phyloP scores from a whole-genome alignment of 495 filamentous ascomycete genomes.

The Podospora anserina region DNA sequence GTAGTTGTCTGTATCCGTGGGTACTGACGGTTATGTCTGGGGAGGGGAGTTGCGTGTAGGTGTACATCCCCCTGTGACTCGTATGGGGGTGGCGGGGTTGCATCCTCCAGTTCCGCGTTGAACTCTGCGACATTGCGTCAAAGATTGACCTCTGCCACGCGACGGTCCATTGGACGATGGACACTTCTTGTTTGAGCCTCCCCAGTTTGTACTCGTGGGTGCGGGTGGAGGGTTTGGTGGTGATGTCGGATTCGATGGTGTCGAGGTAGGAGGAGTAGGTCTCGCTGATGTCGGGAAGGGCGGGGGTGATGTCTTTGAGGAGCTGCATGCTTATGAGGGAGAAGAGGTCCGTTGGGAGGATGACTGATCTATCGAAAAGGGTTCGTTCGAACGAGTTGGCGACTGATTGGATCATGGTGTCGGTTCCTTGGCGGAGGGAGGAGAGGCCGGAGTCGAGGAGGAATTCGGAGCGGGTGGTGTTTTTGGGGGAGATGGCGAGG shows the following conservation, averaged over 20 bases:
- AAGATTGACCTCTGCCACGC: slow-evolving; percentile 25
- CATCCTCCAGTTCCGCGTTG: slow-evolving; percentile 7
- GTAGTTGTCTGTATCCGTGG: neutral
- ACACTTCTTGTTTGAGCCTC: slow-evolving; percentile 39
- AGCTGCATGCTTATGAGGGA: slow-evolving; percentile 35
- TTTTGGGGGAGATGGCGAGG: neutral
- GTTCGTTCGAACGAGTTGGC: neutral
- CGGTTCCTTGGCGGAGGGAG: neutral
- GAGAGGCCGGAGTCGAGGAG: neutral
- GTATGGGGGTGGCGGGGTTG: neutral
- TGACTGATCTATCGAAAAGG: slow-evolving; percentile 31
- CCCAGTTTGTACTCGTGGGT: slow-evolving; percentile 38
- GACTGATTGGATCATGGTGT: slow-evolving; percentile 1
- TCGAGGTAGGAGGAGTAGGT: slow-evolving; percentile 38
- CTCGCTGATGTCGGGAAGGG: slow-evolving; percentile 30
- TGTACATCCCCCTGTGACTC: neutral
- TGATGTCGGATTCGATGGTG: slow-evolving; percentile 35
- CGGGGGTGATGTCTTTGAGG: slow-evolving; percentile 29
- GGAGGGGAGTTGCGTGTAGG: neutral
- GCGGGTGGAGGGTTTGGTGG: slow-evolving; percentile 30
- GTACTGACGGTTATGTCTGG: neutral
- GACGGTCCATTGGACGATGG: slow-evolving; percentile 33
- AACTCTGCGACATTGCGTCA: slow-evolving; percentile 10
- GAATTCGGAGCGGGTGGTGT: neutral
- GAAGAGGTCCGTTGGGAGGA: slow-evolving; percentile 37